A percentile compares a stretch with the other conserved stretches of the same genome.
Evolutionary conservation across 2,329 filamentous ascomycete species (phyloP).

Genomic region (Fusarium sp.): DNA sequence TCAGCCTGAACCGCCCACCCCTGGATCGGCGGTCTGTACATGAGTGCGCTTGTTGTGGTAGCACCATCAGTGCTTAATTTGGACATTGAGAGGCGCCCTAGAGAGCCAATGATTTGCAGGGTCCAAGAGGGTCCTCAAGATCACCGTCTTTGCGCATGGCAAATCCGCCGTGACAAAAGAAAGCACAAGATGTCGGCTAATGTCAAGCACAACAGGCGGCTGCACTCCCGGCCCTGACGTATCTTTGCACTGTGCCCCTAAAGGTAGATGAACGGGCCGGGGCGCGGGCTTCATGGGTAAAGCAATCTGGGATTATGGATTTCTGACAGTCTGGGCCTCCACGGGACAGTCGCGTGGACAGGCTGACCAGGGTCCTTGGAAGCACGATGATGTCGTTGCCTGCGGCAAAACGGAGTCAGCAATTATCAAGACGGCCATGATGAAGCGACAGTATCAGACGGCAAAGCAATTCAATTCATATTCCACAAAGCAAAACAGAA

Average conservation of each 20-base stretch:
- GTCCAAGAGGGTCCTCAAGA: constrained; percentile 33
- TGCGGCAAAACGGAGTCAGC: constrained; percentile 35
- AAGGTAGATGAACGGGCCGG: constrained; percentile 19
- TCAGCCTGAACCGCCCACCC: constrained; percentile 30
- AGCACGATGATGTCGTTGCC: constrained; percentile 42
- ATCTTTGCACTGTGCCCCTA: constrained; percentile 12
- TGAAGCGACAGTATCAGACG: constrained; percentile 14
- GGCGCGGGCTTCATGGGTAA: constrained; percentile 33
- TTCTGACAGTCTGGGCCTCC: constrained; percentile 37
- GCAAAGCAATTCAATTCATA: constrained; percentile 5
- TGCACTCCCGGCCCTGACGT: constrained; percentile 13
- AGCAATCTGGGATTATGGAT: constrained; percentile 31
- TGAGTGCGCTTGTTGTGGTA: constrained; percentile 32
- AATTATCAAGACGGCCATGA: constrained; percentile 8
- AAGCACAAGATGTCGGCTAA: constrained; percentile 8
- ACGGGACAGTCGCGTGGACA: constrained; percentile 42
- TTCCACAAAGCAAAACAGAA: constrained; percentile 6
- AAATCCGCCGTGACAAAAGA: constrained; percentile 17
- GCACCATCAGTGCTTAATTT: constrained; percentile 40
- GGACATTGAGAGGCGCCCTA: constrained; percentile 21
- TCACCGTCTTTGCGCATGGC: constrained; percentile 12
- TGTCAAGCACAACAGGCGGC: constrained; percentile 2
- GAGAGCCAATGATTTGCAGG: constrained; percentile 38
- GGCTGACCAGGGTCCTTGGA: constrained; percentile 27
- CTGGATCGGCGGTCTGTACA: constrained; percentile 43